These are phyloP conservation scores for Fusarium sp. DNA, from an alignment of 2,329 filamentous ascomycete genomes.

Conservation along the genomic window DNA sequence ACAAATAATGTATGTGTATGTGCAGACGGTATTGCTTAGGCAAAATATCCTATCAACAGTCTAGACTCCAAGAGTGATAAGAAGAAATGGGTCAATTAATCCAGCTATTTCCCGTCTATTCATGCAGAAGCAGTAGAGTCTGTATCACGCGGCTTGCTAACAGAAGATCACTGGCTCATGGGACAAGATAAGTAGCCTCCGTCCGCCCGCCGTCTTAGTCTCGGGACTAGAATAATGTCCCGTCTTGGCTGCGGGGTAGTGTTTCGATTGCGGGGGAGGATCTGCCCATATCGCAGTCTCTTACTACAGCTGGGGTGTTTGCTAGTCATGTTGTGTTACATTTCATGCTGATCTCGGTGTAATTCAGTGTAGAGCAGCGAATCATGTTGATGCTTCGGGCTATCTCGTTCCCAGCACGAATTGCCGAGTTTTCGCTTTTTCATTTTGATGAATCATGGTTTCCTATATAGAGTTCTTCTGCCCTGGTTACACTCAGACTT, in stretches of 20 bases:
- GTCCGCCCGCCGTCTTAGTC: not conserved
- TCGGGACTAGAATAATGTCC: not conserved
- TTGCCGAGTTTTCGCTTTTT: not conserved
- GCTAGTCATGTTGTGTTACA: slow-evolving; percentile 4
- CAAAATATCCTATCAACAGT: no score
- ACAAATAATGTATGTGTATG: no score
- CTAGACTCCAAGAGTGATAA: no score
- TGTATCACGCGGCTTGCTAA: no score
- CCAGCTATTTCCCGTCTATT: no score
- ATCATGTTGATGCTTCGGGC: not conserved
- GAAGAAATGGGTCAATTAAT: no score
- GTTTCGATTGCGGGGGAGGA: slow-evolving; percentile 13
- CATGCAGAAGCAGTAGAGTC: no score
- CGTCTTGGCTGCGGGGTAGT: slow-evolving; percentile 5
- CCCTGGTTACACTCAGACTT: not conserved
- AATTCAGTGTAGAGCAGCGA: not conserved
- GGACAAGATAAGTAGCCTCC: no score
- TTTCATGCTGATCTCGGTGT: not conserved
- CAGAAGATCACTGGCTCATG: no score
- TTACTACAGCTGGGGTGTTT: not conserved
- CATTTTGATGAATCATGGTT: not conserved
- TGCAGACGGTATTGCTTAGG: no score
- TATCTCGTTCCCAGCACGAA: slow-evolving; percentile 3
- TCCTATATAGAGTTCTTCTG: not conserved
- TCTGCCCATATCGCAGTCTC: not conserved